A percentile compares a stretch with the other conserved stretches of the same genome.
phyloP scores from a whole-genome alignment of 768 basidiomycete species.

The Dioszegia hungarica region DNA sequence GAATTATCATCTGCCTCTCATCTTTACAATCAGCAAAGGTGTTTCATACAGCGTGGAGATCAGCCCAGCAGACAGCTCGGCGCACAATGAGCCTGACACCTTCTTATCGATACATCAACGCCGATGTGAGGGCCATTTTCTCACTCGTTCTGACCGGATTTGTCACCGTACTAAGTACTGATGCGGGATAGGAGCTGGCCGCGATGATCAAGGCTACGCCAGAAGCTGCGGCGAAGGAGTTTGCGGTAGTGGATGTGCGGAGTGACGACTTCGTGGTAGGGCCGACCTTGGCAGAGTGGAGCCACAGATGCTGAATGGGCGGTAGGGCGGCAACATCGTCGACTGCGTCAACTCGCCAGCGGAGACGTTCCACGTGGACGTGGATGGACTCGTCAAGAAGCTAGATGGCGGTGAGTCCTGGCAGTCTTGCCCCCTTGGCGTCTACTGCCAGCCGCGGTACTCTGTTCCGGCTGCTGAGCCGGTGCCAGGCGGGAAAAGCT shows the following conservation, averaged over 20 bases:
- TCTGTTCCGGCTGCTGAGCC: too few relatives aligned
- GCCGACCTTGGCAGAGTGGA: neutral
- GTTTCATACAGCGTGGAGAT: neutral
- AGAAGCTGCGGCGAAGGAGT: slow-evolving; percentile 12
- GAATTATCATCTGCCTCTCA: neutral
- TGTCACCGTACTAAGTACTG: slow-evolving; percentile 4
- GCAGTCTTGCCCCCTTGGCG: too few relatives aligned
- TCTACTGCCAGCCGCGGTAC: too few relatives aligned
- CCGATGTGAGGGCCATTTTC: slow-evolving; percentile 25
- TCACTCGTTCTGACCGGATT: neutral
- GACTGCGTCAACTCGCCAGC: slow-evolving; percentile 42
- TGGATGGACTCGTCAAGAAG: slow-evolving; percentile 36
- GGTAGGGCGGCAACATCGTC: slow-evolving; percentile 45
- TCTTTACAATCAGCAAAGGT: neutral
- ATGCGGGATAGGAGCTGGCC: slow-evolving; percentile 34
- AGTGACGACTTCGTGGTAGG: slow-evolving; percentile 45
- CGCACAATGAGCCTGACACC: slow-evolving; percentile 34
- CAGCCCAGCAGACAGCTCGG: neutral
- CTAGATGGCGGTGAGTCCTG: slow-evolving; percentile 31
- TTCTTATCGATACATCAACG: slow-evolving; percentile 40
- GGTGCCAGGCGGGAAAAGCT: neutral
- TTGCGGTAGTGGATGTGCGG: slow-evolving; percentile 44
- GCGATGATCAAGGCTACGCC: slow-evolving; percentile 37
- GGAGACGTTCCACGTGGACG: slow-evolving; percentile 39
- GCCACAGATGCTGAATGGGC: neutral